Evolutionary conservation across 768 basidiomycete genomes (phyloP), one percentile per base, ranked within the genome.

Genomic region (Hysterangium stoloniferum): DNA sequence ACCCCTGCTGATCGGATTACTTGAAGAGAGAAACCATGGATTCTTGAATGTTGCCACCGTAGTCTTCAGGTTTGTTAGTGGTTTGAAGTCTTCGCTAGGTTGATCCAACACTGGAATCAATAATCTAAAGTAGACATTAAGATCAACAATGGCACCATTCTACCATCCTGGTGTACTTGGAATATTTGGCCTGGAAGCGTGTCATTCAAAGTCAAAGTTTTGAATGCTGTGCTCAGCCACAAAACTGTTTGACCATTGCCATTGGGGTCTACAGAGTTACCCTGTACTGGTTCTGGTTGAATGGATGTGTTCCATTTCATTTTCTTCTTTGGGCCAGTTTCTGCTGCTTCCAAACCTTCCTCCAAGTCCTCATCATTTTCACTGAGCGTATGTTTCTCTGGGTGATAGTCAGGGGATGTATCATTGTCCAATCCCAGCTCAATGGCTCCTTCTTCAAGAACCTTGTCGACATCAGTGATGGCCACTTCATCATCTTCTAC

Each of bases 1-100:
- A n/a, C n/a, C n/a, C n/a, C n/a, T n/a, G n/a, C n/a, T 2, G 78
- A 67, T 55, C 75, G 69, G 9, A 79, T 62, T 20, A 84, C 80
- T 58, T 85, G 82, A 47, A 86, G 61, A 9, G 79, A 76, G 65
- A 87, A 87, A 3, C 84, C 84, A 86, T 1, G 85, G 84, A 63
- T 86, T 87, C 63, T 75, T 77, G 62, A 82, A 84, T 55, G 71
- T 65, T 13, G 78, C 80, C 3, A 79, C 48, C 0, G 79, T 79
- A 45, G 68, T 63, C 34, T 73, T 64, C 4, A 80, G 84, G 54
- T 77, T 74, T 0, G 82, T 67, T n/a, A 74, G 66, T 0, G 84
- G 82, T 1, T 76, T 74, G 56, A 77, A 84, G 0, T 77, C 70
- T 60, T 86, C 69, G 45, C 71, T 69, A 33, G 70, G 69, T 6